Base-by-base conservation (phyloP, 2,329 filamentous ascomycete genomes). In the Exserohilum turcica region DNA sequence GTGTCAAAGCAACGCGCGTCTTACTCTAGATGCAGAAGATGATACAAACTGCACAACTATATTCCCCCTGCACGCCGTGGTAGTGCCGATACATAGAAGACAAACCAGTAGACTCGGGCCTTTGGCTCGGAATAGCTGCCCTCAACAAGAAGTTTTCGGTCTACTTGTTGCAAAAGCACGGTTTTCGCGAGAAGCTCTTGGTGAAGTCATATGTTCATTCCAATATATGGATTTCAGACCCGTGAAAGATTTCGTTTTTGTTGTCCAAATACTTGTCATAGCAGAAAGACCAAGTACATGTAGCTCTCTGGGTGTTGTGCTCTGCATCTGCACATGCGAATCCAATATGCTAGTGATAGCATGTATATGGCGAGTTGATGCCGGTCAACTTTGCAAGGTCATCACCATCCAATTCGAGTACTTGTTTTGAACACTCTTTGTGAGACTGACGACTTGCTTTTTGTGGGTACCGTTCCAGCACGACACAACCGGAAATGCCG, bases 401-500 rank as follows among this genome's bases (percentile, higher is more conserved):
- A 15, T 18, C 33, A 13, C 6, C 16, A n/a, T 8, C n/a, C 15
- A n/a, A 7, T 15, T 16, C 15, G 15, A 15, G 15, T 15, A 7
- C 16, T 18, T 15, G 33, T 12, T 35, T 28, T 40, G 19, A n/a
- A 40, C n/a, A 40, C 8, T 0, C 73, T 77, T 12, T 77, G 79
- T 53, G 79, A 81, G 61, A 63, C 49, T 5, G 49, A 65, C 19
- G 57, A 52, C 6, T 55, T 75, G 70, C 53, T 64, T 61, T 15
- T 73, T 2, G 68, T 60, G 74, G 79, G 89, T 61, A 82, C 86
- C 0, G 88, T 83, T 49, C 81, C 0, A 82, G 82, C 3, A 70
- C 67, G 27, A 68, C 64, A 5, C 64, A 63, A 51, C 13, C 37
- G 13, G 27, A 40, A 6, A 40, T 64, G n/a, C 28, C 68, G 29